Conservation (phyloP, 1,284 basidiomycete species). For the Flammula alnicola region DNA sequence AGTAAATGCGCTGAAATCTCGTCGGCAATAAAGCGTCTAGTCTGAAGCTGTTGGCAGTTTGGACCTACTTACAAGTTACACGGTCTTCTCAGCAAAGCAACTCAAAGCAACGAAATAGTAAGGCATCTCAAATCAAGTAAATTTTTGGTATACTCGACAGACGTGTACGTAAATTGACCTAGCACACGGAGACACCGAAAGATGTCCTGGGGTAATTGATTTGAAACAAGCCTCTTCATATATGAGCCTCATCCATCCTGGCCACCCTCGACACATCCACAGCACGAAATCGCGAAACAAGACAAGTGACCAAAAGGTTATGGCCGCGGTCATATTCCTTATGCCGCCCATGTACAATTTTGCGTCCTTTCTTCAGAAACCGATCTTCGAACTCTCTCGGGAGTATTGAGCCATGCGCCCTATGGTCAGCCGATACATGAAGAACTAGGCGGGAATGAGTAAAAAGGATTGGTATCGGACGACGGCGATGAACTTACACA, state of each 20-base stretch:
- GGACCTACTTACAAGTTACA: too few relatives aligned
- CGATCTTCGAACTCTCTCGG: background rate
- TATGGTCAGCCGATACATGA: background rate
- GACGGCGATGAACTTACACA: too few relatives aligned
- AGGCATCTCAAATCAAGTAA: constrained; percentile 24
- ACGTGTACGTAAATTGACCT: constrained; percentile 26
- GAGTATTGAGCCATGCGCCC: background rate
- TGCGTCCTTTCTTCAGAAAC: constrained; percentile 19
- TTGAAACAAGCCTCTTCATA: constrained; percentile 17
- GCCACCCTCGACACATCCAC: constrained; percentile 1
- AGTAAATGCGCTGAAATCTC: too few relatives aligned
- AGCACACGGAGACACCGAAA: constrained; percentile 23
- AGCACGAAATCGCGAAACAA: constrained; percentile 14
- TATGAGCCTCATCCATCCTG: background rate
- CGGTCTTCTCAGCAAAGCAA: background rate
- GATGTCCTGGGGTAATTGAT: constrained; percentile 34
- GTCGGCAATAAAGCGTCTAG: too few relatives aligned
- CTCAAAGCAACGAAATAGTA: constrained; percentile 3
- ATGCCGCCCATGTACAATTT: constrained; percentile 10
- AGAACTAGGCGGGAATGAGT: background rate
- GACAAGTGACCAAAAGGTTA: constrained; percentile 11
- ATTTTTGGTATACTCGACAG: constrained; percentile 23
- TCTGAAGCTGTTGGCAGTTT: too few relatives aligned
- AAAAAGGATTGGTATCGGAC: background rate
- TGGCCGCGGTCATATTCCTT: constrained; percentile 7